These are phyloP conservation scores for Aspergillus mulundensis DNA, from an alignment of 495 filamentous ascomycete genomes.

Conservation along the genomic window DNA sequence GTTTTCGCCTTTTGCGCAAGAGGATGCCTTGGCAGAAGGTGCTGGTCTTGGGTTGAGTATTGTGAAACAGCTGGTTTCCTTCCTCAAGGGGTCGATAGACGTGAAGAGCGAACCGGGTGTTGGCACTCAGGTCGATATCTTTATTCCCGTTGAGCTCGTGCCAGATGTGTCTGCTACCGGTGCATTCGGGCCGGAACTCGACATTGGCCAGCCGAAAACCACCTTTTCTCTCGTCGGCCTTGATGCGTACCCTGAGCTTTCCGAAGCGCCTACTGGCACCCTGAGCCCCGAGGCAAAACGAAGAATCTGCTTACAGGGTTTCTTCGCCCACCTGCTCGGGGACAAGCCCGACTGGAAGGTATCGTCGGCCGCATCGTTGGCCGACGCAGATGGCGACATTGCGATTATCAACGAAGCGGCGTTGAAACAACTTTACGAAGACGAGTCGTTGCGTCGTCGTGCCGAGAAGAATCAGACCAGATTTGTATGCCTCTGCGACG, in stretches of 20 bases:
- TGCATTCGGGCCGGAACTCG: background rate
- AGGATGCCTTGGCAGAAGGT: conserved; percentile 60
- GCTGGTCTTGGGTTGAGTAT: conserved; percentile 69
- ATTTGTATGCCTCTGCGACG: background rate
- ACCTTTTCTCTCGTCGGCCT: background rate
- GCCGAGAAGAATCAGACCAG: background rate
- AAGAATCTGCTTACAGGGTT: background rate
- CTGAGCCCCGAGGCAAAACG: background rate
- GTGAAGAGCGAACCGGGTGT: conserved; percentile 52
- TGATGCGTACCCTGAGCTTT: background rate
- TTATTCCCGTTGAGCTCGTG: conserved; percentile 34
- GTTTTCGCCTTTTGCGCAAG: conserved; percentile 70
- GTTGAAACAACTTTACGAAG: background rate
- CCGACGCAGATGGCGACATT: background rate
- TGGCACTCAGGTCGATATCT: conserved; percentile 58
- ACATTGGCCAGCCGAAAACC: background rate
- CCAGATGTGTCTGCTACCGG: background rate
- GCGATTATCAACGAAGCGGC: background rate
- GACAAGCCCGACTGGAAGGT: background rate
- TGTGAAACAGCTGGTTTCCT: conserved; percentile 59
- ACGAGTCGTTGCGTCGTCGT: background rate
- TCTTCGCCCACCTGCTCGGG: background rate
- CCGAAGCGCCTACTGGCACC: background rate
- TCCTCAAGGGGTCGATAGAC: conserved; percentile 55
- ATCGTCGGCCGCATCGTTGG: background rate